Evolutionary conservation across 805 yeast species (phyloP).

Genomic region (Candida odintsovae): DNA sequence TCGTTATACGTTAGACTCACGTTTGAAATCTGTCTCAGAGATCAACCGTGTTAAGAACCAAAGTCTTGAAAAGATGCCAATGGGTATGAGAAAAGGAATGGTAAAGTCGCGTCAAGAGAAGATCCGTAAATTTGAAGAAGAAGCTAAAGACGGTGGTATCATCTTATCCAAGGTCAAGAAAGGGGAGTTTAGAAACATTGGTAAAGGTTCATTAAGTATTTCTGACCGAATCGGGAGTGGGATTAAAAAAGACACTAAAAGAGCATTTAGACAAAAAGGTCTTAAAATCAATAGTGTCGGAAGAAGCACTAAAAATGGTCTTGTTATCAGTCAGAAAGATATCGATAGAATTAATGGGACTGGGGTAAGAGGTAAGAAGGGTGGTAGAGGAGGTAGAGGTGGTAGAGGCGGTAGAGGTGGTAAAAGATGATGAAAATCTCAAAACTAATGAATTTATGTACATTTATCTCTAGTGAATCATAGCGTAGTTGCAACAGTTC

Average conservation of each 20-base stretch:
- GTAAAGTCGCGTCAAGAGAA: constrained; percentile 47
- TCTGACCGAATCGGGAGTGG: constrained; percentile 39
- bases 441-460: not conserved
- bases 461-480: not conserved
- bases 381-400: constrained; percentile 10
- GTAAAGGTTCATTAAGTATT: constrained; percentile 30
- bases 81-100: constrained; percentile 85
- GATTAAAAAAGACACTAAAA: constrained; percentile 40
- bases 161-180: constrained; percentile 66
- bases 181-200: constrained; percentile 60
- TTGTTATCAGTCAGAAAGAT: constrained; percentile 62
- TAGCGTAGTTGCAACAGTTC: not conserved
- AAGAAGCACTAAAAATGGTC: constrained; percentile 69
- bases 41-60: constrained; percentile 33
- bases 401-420: constrained; percentile 3
- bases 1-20: constrained; percentile 52
- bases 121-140: constrained; percentile 55
- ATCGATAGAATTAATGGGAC: constrained; percentile 42
- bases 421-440: not conserved
- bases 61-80: constrained; percentile 76
- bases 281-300: constrained; percentile 75
- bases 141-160: constrained; percentile 88
- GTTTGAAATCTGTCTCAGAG: constrained; percentile 45
- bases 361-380: constrained; percentile 9
- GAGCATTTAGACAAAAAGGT: constrained; percentile 63